phyloP scores from a whole-genome alignment of 1,139 yeast genomes.

The Hemisphaericaspora xylanilytica region DNA sequence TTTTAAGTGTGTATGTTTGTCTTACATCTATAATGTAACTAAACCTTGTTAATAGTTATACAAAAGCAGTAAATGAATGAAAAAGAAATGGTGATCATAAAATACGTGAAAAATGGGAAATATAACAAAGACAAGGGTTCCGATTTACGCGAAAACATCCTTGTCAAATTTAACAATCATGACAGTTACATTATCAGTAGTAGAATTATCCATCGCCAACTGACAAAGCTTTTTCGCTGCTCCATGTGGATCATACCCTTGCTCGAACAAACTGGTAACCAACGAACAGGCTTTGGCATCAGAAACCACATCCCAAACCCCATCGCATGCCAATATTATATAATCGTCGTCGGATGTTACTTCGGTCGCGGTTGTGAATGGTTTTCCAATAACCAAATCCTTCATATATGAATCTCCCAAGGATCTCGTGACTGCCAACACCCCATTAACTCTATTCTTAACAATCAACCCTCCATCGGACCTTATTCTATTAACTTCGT shows the following conservation, averaged over 20 bases:
- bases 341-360: constrained; percentile 63
- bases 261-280: constrained; percentile 45
- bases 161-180: constrained; percentile 73
- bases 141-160: constrained; percentile 29
- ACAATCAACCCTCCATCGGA: constrained; percentile 83
- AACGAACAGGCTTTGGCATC: constrained; percentile 80
- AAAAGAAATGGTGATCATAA: constrained; percentile 1
- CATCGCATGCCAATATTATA: constrained; percentile 89
- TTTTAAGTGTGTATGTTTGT: no score
- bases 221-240: constrained; percentile 73
- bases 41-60: background rate
- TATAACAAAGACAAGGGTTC: background rate
- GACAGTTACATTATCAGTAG: constrained; percentile 90
- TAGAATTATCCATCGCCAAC: constrained; percentile 73
- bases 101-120: background rate
- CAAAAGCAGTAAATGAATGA: background rate
- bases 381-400: constrained; percentile 82
- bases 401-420: constrained; percentile 95
- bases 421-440: constrained; percentile 90
- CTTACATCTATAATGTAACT: no score
- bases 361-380: constrained; percentile 88
- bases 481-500: constrained; percentile 74
- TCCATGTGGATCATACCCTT: constrained; percentile 44
- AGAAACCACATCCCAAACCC: constrained; percentile 88
- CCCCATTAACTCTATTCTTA: constrained; percentile 93